phyloP scores from a whole-genome alignment of 495 filamentous ascomycete genomes.

The Tuber indicum region DNA sequence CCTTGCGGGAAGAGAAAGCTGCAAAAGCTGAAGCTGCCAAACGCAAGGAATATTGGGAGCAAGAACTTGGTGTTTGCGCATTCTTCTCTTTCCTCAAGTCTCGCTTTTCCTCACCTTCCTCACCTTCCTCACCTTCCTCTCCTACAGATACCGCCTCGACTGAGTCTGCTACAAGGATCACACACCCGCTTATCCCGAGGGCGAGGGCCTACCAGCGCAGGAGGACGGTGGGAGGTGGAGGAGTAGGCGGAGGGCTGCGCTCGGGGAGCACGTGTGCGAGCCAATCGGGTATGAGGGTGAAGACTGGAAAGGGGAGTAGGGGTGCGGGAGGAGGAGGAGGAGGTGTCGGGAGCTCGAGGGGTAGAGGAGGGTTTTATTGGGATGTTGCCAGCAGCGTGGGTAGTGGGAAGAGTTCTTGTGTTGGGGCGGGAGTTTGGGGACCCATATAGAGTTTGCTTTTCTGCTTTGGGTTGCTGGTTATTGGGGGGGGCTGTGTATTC shows the following conservation, averaged over 20 bases:
- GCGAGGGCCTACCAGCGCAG: conserved; percentile 26
- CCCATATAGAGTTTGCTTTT: conserved; percentile 39
- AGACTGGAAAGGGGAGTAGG: conserved; percentile 46
- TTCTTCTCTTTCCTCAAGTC: conserved; percentile 62
- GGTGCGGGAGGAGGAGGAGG: conserved; percentile 42
- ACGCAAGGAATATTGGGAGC: conserved; percentile 62
- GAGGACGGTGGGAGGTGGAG: conserved; percentile 16
- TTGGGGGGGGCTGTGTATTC: background rate
- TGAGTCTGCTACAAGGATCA: conserved; percentile 39
- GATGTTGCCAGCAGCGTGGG: conserved; percentile 60
- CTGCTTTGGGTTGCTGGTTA: background rate
- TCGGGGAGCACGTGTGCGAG: conserved; percentile 57
- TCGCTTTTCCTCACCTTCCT: conserved; percentile 51
- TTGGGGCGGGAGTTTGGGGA: conserved; percentile 53
- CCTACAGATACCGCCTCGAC: conserved; percentile 28
- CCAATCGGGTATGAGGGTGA: conserved; percentile 54
- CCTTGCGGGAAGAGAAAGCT: conserved; percentile 23
- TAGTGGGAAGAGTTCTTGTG: conserved; percentile 49
- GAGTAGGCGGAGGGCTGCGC: conserved; percentile 43
- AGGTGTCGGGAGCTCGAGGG: conserved; percentile 43
- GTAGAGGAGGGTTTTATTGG: conserved; percentile 51
- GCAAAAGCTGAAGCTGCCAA: conserved; percentile 23
- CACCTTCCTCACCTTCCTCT: conserved; percentile 37
- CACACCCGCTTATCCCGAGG: conserved; percentile 48
- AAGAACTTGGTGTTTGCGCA: conserved; percentile 60